Evolutionary conservation across 805 yeast species (phyloP).

Genomic region (Phaffomyces antillensis): DNA sequence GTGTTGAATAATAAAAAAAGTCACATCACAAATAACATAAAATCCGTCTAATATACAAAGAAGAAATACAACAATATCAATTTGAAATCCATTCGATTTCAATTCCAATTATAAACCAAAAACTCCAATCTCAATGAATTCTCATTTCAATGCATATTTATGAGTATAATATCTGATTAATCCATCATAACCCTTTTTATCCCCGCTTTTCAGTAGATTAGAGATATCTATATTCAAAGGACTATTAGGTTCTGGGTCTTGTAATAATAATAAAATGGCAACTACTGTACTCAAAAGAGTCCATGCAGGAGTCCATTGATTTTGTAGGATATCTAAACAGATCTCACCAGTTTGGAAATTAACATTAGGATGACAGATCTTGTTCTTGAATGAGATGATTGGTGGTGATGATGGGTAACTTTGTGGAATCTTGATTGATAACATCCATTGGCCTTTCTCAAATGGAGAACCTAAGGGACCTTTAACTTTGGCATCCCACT

Average conservation of each 20-base stretch:
- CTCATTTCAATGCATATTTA: slow-evolving; percentile 15
- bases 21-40: no score
- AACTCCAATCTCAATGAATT: neutral
- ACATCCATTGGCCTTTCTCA: slow-evolving; percentile 43
- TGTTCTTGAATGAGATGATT: slow-evolving; percentile 34
- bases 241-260: slow-evolving; percentile 63
- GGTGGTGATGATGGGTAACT: slow-evolving; percentile 61
- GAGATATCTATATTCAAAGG: slow-evolving; percentile 70
- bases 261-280: slow-evolving; percentile 51
- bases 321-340: slow-evolving; percentile 58
- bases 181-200: slow-evolving; percentile 34
- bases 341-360: slow-evolving; percentile 54
- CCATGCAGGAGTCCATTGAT: slow-evolving; percentile 73
- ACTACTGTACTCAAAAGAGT: slow-evolving; percentile 45
- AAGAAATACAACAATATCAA: no score
- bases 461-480: slow-evolving; percentile 51
- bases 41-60: no score
- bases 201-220: slow-evolving; percentile 45
- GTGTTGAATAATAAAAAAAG: no score
- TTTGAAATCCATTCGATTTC: neutral
- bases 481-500: slow-evolving; percentile 44
- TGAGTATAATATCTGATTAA: slow-evolving; percentile 33
- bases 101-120: neutral
- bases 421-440: slow-evolving; percentile 37
- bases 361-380: slow-evolving; percentile 43